These are phyloP conservation scores for Spinellus fusiger DNA, from an alignment of 192 early-diverging fungal species.

Conservation along the genomic window DNA sequence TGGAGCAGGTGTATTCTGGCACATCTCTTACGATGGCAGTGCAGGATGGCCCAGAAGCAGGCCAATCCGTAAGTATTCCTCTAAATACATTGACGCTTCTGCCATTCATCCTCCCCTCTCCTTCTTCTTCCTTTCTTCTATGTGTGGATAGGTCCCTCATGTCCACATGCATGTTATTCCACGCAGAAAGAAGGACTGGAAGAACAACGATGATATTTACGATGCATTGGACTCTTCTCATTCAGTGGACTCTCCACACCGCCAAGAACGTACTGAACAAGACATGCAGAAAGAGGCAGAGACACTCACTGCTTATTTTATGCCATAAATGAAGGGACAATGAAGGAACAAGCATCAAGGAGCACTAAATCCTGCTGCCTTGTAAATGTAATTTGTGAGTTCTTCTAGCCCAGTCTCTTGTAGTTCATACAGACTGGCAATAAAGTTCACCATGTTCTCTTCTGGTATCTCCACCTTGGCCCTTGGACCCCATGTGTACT, in stretches of 20 bases:
- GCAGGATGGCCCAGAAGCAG: slow-evolving; percentile 31
- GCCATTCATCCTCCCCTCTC: too few species aligned
- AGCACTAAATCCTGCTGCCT: slow-evolving; percentile 3
- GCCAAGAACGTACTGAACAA: slow-evolving; percentile 58
- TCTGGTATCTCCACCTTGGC: slow-evolving; percentile 54
- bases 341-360: background rate
- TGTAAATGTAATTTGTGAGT: slow-evolving; percentile 2
- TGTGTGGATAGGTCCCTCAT: slow-evolving; percentile 71
- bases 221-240: slow-evolving; percentile 57
- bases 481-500: slow-evolving; percentile 55
- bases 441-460: slow-evolving; percentile 47
- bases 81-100: too few species aligned
- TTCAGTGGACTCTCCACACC: slow-evolving; percentile 62
- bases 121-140: background rate
- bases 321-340: background rate
- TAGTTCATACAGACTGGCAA: slow-evolving; percentile 15
- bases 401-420: background rate
- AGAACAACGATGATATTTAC: slow-evolving; percentile 87
- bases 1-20: slow-evolving; percentile 70
- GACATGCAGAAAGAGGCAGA: slow-evolving; percentile 82
- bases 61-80: slow-evolving; percentile 24
- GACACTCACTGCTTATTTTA: background rate
- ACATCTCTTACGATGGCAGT: slow-evolving; percentile 75
- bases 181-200: slow-evolving; percentile 69
- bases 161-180: slow-evolving; percentile 92